Conservation (phyloP, 805 yeast species). For the Priceomyces melissophilus region DNA sequence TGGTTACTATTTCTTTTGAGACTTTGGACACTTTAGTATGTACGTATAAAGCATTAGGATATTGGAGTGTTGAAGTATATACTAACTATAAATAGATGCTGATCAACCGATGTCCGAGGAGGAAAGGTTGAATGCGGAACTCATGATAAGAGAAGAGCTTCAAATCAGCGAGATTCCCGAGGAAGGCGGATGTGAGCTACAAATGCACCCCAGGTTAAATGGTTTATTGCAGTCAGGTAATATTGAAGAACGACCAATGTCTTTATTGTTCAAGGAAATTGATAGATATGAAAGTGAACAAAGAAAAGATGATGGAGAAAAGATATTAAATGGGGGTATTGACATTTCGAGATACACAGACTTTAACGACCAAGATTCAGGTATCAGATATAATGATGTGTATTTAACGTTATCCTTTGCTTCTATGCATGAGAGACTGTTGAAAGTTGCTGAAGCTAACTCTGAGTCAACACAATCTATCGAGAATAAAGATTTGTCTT, state of each 20-base stretch:
- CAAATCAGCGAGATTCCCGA: conserved; percentile 9
- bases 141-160: conserved; percentile 27
- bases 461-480: conserved; percentile 35
- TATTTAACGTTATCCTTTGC: conserved; percentile 41
- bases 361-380: conserved; percentile 17
- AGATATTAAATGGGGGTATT: conserved; percentile 25
- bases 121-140: conserved; percentile 34
- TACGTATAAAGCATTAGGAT: conserved; percentile 19
- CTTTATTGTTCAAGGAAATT: conserved; percentile 13
- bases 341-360: conserved; percentile 29
- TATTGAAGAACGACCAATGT: conserved; percentile 2
- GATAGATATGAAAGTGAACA: conserved; percentile 27
- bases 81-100: conserved; percentile 17
- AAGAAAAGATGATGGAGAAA: conserved; percentile 14
- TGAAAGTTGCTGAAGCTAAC: conserved; percentile 31
- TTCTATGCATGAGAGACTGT: conserved; percentile 36
- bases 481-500: conserved; percentile 28
- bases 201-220: conserved; percentile 21
- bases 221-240: conserved; percentile 14
- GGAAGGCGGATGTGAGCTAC: conserved; percentile 2
- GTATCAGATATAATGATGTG: conserved; percentile 18
- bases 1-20: conserved; percentile 29
- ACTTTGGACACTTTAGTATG: conserved; percentile 39
- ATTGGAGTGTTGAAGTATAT: conserved; percentile 3
- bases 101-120: conserved; percentile 34